Conservation (phyloP, 257 asterid genomes). For the Lycium barbarum region DNA sequence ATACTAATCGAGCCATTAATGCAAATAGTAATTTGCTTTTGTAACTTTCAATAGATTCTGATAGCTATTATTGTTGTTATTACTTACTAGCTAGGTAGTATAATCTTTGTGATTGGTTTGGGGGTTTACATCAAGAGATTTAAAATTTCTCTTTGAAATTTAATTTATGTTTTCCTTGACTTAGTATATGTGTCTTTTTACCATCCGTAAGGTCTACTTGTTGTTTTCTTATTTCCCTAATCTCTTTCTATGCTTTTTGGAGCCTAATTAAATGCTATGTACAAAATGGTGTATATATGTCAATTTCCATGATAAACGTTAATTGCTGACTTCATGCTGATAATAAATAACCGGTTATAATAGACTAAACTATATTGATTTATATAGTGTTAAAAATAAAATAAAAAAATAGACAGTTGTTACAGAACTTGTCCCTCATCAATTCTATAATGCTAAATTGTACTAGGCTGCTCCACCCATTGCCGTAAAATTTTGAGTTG, state of each 20-base stretch:
- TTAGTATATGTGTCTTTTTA: background rate
- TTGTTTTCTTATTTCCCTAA: constrained; percentile 16
- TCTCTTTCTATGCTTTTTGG: background rate
- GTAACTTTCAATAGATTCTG: constrained; percentile 33
- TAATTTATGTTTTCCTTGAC: background rate
- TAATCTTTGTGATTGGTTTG: constrained; percentile 55
- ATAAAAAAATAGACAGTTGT: too few relatives aligned
- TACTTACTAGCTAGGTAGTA: too few relatives aligned
- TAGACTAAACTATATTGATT: too few relatives aligned
- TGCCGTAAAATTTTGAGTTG: too few relatives aligned
- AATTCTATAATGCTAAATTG: too few relatives aligned
- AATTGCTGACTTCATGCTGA: too few relatives aligned
- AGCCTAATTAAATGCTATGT: background rate
- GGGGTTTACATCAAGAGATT: constrained; percentile 63
- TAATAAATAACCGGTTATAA: too few relatives aligned
- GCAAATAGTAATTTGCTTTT: constrained; percentile 54
- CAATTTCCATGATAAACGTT: too few relatives aligned
- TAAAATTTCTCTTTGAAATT: constrained; percentile 44
- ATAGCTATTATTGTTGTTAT: constrained; percentile 33
- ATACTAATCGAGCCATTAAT: constrained; percentile 48
- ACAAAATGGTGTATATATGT: too few relatives aligned
- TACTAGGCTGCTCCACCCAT: too few relatives aligned
- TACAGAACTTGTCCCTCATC: too few relatives aligned
- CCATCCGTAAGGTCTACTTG: background rate
- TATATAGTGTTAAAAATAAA: too few relatives aligned